Conservation (phyloP, 148 eudicot species). For the Drosera capensis region DNA sequence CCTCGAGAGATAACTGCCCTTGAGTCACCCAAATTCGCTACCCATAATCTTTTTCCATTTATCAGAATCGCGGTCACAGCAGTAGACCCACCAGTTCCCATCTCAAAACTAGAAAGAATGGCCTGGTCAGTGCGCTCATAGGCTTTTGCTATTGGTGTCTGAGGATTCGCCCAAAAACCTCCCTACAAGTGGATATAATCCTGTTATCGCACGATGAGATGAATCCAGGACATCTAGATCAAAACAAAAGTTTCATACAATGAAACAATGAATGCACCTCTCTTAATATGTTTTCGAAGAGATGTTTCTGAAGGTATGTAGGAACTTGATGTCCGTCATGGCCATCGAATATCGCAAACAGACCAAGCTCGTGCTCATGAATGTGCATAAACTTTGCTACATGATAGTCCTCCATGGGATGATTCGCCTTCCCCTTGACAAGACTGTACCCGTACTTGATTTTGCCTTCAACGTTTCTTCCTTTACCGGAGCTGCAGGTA, state of each 20-base stretch:
- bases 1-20: constrained; percentile 40
- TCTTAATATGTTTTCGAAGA: constrained; percentile 30
- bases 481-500: constrained; percentile 31
- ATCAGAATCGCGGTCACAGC: constrained; percentile 52
- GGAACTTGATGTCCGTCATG: constrained; percentile 42
- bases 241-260: neutral
- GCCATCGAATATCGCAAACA: constrained; percentile 50
- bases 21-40: constrained; percentile 51
- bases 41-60: constrained; percentile 37
- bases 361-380: constrained; percentile 38
- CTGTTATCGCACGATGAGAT: no score
- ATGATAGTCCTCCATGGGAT: constrained; percentile 55
- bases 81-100: constrained; percentile 49
- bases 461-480: constrained; percentile 32
- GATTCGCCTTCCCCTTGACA: constrained; percentile 44
- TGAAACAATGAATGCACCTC: constrained; percentile 24
- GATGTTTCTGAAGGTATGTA: constrained; percentile 32
- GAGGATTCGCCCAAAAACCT: constrained; percentile 46
- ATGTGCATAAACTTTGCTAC: constrained; percentile 31
- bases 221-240: no score
- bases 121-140: constrained; percentile 42
- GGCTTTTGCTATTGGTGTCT: constrained; percentile 34
- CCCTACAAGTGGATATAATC: constrained; percentile 20
- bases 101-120: constrained; percentile 28
- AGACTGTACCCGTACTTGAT: constrained; percentile 32